Conservation (phyloP, 495 filamentous ascomycete genomes). For the Neurospora hispaniola region DNA sequence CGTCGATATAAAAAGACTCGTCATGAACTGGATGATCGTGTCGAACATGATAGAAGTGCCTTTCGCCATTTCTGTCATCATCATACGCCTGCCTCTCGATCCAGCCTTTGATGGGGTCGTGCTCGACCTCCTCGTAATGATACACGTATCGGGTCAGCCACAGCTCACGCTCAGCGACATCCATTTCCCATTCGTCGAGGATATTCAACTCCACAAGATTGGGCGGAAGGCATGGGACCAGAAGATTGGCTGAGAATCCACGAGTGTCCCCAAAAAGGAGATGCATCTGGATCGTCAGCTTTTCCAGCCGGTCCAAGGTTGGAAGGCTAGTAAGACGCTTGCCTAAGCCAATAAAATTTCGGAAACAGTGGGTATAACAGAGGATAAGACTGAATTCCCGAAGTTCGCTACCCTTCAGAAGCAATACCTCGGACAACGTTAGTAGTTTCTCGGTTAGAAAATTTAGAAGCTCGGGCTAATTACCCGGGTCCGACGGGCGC, state of each 20-base stretch:
- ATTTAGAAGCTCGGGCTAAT: fast-evolving
- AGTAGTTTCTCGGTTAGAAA: neutral
- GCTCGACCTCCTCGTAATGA: too few species aligned
- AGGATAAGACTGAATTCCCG: neutral
- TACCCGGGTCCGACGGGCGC: fast-evolving
- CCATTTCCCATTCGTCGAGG: neutral
- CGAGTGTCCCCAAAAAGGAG: neutral
- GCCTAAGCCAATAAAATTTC: neutral
- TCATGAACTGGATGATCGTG: too few species aligned
- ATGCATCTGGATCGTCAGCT: neutral
- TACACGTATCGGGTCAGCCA: too few species aligned
- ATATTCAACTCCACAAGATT: neutral
- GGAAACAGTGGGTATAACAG: neutral
- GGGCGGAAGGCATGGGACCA: neutral
- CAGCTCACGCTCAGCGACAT: too few species aligned
- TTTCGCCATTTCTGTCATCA: too few species aligned
- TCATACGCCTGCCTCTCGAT: too few species aligned
- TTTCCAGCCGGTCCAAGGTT: neutral
- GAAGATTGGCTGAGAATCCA: too few species aligned
- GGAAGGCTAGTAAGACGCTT: neutral
- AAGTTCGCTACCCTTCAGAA: neutral
- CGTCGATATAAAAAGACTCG: too few species aligned
- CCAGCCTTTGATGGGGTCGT: too few species aligned
- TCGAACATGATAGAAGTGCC: too few species aligned
- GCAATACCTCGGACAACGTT: neutral